A percentile compares a stretch with the other conserved stretches of the same genome.
Conservation (phyloP, 1,284 basidiomycete genomes). For the Singerocomus inundabilis region DNA sequence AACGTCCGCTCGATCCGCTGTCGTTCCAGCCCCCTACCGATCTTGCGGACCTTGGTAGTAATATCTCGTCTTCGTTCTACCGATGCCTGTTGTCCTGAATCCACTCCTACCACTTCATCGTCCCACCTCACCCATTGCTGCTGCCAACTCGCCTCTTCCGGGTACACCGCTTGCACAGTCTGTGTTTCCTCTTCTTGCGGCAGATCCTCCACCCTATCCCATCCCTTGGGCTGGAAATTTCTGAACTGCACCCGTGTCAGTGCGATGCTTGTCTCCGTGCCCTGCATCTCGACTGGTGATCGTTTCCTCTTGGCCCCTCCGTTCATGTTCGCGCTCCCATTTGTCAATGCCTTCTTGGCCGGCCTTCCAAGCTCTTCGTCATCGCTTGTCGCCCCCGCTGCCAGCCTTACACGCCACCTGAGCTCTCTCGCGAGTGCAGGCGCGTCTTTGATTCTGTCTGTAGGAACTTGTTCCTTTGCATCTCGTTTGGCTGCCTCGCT, state of each 20-base stretch:
- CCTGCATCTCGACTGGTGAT: slow-evolving; percentile 28
- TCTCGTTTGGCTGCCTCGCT: slow-evolving; percentile 64
- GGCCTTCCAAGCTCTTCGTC: slow-evolving; percentile 49
- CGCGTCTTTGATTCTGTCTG: slow-evolving; percentile 78
- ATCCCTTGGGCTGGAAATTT: slow-evolving; percentile 64
- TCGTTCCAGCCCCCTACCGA: slow-evolving; percentile 57
- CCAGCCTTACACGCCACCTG: slow-evolving; percentile 71
- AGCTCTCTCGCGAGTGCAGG: slow-evolving; percentile 77
- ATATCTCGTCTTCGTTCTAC: slow-evolving; percentile 51
- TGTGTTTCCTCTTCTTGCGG: slow-evolving; percentile 41
- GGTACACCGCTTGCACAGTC: slow-evolving; percentile 36
- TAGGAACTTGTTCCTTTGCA: slow-evolving; percentile 76
- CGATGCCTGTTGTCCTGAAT: slow-evolving; percentile 41
- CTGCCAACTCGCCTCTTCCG: slow-evolving; percentile 37
- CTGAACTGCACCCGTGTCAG: slow-evolving; percentile 44
- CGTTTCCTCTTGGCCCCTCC: slow-evolving; percentile 58
- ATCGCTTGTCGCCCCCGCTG: slow-evolving; percentile 66
- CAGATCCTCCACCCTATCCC: slow-evolving; percentile 54
- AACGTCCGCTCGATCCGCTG: slow-evolving; percentile 65
- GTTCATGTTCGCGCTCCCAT: slow-evolving; percentile 27
- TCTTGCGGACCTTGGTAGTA: slow-evolving; percentile 58
- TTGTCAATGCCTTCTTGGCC: slow-evolving; percentile 31
- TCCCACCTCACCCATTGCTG: slow-evolving; percentile 39
- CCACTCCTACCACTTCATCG: slow-evolving; percentile 30
- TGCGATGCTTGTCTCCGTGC: slow-evolving; percentile 27